These are phyloP conservation scores for Collybia mongolica DNA, from an alignment of 768 basidiomycete genomes.

Conservation along the genomic window DNA sequence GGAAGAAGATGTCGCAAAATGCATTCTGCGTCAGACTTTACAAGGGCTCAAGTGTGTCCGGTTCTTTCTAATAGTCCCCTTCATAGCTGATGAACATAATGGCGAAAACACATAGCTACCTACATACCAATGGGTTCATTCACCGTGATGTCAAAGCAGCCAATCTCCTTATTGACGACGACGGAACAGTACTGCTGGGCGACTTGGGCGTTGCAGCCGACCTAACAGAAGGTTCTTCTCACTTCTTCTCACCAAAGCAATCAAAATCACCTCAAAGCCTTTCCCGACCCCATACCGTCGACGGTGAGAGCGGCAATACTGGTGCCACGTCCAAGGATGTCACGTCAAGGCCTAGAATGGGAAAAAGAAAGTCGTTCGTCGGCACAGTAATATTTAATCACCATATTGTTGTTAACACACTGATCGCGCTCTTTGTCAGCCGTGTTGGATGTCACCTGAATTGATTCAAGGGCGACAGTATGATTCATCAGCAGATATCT, in stretches of 20 bases:
- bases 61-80: background rate
- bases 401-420: background rate
- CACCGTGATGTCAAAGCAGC: slow-evolving; percentile 94
- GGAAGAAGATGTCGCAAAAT: slow-evolving; percentile 86
- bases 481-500: slow-evolving; percentile 88
- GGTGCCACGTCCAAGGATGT: background rate
- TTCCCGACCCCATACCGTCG: slow-evolving; percentile 12
- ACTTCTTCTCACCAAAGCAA: slow-evolving; percentile 8
- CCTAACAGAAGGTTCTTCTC: slow-evolving; percentile 62
- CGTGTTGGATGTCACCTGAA: slow-evolving; percentile 98
- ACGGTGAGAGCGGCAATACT: slow-evolving; percentile 5
- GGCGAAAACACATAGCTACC: slow-evolving; percentile 49
- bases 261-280: slow-evolving; percentile 25
- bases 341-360: slow-evolving; percentile 37
- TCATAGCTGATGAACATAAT: background rate
- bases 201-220: slow-evolving; percentile 93
- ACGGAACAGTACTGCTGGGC: slow-evolving; percentile 86
- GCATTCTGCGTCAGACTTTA: slow-evolving; percentile 81
- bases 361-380: slow-evolving; percentile 90
- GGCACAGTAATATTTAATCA: slow-evolving; percentile 62
- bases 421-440: slow-evolving; percentile 35
- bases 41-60: slow-evolving; percentile 77
- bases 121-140: slow-evolving; percentile 89
- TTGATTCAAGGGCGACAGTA: slow-evolving; percentile 83
- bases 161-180: slow-evolving; percentile 88